Base-by-base conservation (phyloP, 176 grass and related monocot species). In the Zea luxurians region DNA sequence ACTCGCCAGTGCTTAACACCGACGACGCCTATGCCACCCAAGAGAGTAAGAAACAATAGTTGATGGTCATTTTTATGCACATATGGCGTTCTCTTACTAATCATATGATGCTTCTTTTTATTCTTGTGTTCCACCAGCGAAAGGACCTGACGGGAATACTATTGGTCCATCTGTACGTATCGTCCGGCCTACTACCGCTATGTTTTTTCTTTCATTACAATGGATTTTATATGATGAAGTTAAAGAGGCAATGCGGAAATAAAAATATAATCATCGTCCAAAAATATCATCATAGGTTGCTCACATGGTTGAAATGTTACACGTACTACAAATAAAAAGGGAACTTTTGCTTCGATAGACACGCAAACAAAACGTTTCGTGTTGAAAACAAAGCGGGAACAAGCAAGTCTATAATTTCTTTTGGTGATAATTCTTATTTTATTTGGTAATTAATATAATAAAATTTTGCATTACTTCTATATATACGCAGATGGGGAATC, bases 111-210 rank as follows among this genome's bases (percentile, higher is more conserved):
- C 6, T 27, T 27, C 9, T 0, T 70, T n/a, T 46, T 46, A 21
- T 38, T 38, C 13, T 17, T 53, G 0, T 72, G 13, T 72, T 27
- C 13, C 27, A 50, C 13, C 70, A 73, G 70, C 0, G 1, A 1
- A 3, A n/a, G 70, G 48, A 2, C 35, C 13, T 15, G 48, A 54
- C 4, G 48, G 48, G 7, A 38, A 54, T 2, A 1, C 48, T 4
- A 73, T 73, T 15, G 70, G 70, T 54, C 68, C 55, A 2, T 6
- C 64, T 4, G 79, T 82, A 73, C 4, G 79, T 52, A 69, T 17
- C 1, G 27, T 27, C 27, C 13, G 2, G 21, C 10, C 34, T 71
- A 48, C 0, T 34, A 34, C 27, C 27, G 27, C 27, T 2, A 27
- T 35, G 11, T 6, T 36, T 13, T 61, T 61, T 4, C 1, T 27